Evolutionary conservation across 2,329 filamentous ascomycete genomes (phyloP).

Genomic region (Colletotrichum sojae): DNA sequence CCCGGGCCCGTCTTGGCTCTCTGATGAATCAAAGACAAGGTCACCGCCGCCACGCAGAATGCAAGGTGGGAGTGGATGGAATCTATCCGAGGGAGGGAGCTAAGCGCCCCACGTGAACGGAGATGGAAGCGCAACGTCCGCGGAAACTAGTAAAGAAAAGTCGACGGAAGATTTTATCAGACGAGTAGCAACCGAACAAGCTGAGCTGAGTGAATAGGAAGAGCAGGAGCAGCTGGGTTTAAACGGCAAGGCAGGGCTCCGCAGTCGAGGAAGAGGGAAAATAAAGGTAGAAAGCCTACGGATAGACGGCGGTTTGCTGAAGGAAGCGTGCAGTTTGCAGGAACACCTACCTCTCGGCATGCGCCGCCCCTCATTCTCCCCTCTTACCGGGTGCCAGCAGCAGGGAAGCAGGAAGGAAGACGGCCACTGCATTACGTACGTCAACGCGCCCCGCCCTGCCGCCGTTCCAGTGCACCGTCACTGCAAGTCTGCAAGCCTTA

Average conservation of each 20-base stretch:
- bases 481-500: not conserved
- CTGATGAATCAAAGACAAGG: slow-evolving; percentile 24
- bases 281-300: slow-evolving; percentile 18
- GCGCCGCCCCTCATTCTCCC: not conserved
- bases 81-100: slow-evolving; percentile 10
- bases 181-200: slow-evolving; percentile 20
- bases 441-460: slow-evolving; percentile 30
- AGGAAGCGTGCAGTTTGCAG: slow-evolving; percentile 16
- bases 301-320: not conserved
- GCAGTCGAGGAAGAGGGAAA: not conserved
- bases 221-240: not conserved
- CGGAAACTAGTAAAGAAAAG: not conserved
- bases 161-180: slow-evolving; percentile 15
- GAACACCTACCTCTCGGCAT: slow-evolving; percentile 7
- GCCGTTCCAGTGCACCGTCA: not conserved
- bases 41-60: slow-evolving; percentile 8
- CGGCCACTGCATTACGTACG: slow-evolving; percentile 22
- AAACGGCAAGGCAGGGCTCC: slow-evolving; percentile 14
- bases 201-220: not conserved
- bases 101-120: not conserved
- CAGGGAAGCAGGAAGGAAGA: not conserved
- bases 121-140: not conserved
- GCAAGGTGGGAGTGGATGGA: not conserved
- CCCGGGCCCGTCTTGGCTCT: slow-evolving; percentile 34
- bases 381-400: not conserved